Base-by-base conservation (phyloP, 768 basidiomycete genomes). In the Mycena chlorophos region DNA sequence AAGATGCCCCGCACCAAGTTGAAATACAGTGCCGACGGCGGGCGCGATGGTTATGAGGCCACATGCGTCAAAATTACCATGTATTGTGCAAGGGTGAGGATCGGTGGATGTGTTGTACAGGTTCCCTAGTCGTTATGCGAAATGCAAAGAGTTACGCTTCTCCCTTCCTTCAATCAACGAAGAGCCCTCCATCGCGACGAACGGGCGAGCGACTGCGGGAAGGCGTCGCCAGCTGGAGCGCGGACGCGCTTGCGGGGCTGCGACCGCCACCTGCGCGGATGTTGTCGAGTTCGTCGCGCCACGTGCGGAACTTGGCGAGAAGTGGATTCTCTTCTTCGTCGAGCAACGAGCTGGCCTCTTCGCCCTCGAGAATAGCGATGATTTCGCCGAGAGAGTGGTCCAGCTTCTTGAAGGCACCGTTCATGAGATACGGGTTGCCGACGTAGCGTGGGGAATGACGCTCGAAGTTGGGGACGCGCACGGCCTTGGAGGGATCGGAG, bases 391-490 rank as follows among this genome's bases (percentile, higher is more conserved):
- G 67, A 3, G 78, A 71, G 48, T 68, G 62, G 57, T 80, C 79
- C 37, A 82, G 71, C 43, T 76, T 77, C 42, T 71, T 61, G 27
- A 83, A 64, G 3, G 75, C 74, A 27, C 67, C 68, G 27, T 73
- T 66, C 66, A 81, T 75, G 4, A 79, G 69, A 59, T 72, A 80
- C 1, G 80, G 77, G 57, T 81, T 84, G 19, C 78, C 78, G 12
- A 78, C 68, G 40, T 69, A 69, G 23, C 65, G 55, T 49, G 54
- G n/a, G 10, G 69, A 52, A 62, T 64, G 43, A 52, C 67, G 2
- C 66, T 65, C 23, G 61, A 61, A 31, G 66, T 61, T 2, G 67
- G 56, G 5, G 57, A 58, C 10, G 56, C 66, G 64, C 16, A 66
- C 63, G 46, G 68, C 56, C 66, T 70, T 65, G 6, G 58, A 65